phyloP scores from a whole-genome alignment of 2,329 filamentous ascomycete genomes.

The Sporothrix pseudoabietina region DNA sequence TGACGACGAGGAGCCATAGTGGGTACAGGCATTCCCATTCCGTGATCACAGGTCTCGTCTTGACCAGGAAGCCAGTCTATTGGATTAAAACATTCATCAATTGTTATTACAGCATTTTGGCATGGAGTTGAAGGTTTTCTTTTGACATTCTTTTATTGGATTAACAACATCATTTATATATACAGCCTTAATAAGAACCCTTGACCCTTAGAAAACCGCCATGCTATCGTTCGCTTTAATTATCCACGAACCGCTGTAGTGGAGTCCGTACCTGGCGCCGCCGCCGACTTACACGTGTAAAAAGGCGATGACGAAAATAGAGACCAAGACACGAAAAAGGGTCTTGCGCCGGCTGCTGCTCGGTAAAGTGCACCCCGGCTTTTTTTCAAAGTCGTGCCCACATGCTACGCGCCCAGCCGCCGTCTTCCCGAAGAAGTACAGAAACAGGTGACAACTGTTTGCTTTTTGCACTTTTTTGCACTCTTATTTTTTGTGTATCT shows the following conservation, averaged over 20 bases:
- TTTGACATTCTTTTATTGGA: not conserved
- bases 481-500: not conserved
- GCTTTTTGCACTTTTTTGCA: not conserved
- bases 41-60: not conserved
- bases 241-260: not conserved
- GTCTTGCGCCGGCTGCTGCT: slow-evolving; percentile 30
- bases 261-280: not conserved
- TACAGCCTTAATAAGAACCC: not conserved
- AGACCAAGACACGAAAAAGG: not conserved
- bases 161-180: not conserved
- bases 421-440: slow-evolving; percentile 20
- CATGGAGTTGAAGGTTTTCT: not conserved
- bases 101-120: not conserved
- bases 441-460: not conserved
- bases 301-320: slow-evolving; percentile 1
- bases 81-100: not conserved
- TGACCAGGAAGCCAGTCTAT: not conserved
- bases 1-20: slow-evolving; percentile 32
- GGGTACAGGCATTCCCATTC: not conserved
- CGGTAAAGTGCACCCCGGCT: slow-evolving; percentile 29
- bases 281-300: slow-evolving; percentile 22
- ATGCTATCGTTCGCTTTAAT: not conserved
- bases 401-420: slow-evolving; percentile 8
- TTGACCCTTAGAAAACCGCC: not conserved
- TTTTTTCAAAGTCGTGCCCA: slow-evolving; percentile 11